These are phyloP conservation scores for Haplosporangium sp. DNA, from an alignment of 371 early-diverging fungal species.

Conservation along the genomic window DNA sequence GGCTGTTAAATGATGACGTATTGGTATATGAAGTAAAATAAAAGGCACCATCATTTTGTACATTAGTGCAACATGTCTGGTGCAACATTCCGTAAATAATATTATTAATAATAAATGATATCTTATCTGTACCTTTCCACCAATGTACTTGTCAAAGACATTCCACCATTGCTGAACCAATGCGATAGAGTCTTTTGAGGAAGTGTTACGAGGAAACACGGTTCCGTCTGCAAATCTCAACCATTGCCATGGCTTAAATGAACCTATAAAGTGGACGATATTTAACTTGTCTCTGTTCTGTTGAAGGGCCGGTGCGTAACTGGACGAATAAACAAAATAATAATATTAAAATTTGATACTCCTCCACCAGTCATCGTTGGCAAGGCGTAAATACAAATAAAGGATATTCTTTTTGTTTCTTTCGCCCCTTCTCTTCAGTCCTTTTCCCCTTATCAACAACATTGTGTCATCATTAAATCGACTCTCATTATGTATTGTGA, in stretches of 20 bases:
- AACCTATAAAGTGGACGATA: slow-evolving; percentile 92
- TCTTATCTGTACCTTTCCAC: slow-evolving; percentile 56
- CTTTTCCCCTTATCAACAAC: no score
- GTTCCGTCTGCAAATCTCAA: slow-evolving; percentile 72
- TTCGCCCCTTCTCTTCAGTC: no score
- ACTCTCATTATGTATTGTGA: no score
- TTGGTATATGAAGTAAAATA: no score
- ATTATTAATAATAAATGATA: no score
- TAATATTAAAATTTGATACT: no score
- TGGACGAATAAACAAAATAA: slow-evolving; percentile 18
- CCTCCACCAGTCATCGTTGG: no score
- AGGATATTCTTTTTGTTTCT: no score
- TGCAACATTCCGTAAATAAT: no score
- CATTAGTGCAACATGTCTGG: no score
- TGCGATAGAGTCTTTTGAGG: slow-evolving; percentile 61
- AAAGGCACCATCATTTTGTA: neutral
- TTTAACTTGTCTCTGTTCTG: slow-evolving; percentile 75
- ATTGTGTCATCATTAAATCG: no score
- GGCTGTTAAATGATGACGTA: slow-evolving; percentile 15
- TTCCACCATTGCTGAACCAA: slow-evolving; percentile 80
- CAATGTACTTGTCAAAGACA: slow-evolving; percentile 71
- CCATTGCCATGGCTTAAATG: slow-evolving; percentile 90
- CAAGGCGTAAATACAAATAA: no score
- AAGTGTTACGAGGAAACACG: slow-evolving; percentile 59
- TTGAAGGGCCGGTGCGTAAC: slow-evolving; percentile 79